Evolutionary conservation across 371 early-diverging fungal genomes (phyloP).

Genomic region (Mortierella sp.): DNA sequence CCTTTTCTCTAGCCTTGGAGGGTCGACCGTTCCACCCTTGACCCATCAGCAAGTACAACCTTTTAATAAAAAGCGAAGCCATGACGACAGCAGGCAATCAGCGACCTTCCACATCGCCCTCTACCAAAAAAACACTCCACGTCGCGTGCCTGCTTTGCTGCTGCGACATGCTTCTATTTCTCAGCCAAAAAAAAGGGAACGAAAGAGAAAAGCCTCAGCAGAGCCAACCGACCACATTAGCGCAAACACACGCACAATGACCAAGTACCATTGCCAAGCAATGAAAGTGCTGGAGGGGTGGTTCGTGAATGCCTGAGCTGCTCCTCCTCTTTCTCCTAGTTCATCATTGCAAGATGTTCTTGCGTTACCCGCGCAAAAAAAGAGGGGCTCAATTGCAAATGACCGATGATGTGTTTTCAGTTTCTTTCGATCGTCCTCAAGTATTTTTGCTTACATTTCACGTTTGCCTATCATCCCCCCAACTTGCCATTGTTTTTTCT

Average conservation of each 20-base stretch:
- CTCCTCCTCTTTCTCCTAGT: neutral
- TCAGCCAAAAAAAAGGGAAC: neutral
- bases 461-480: neutral
- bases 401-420: neutral
- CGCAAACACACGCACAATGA: too few relatives aligned
- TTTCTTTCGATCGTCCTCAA: neutral
- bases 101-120: neutral
- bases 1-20: neutral
- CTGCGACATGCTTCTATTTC: constrained; percentile 3
- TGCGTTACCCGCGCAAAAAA: neutral
- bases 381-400: neutral
- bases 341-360: neutral
- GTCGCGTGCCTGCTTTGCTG: neutral
- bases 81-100: constrained; percentile 28
- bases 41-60: neutral
- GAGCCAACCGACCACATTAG: neutral
- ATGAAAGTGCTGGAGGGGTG: neutral
- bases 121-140: neutral
- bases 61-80: constrained; percentile 13
- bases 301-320: neutral
- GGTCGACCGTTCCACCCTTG: neutral
- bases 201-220: neutral
- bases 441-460: neutral
- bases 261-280: neutral
- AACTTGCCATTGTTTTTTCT: neutral